Evolutionary conservation across 192 early-diverging fungal species (phyloP), one percentile per base, ranked within the genome.

Genomic region (Oehlia diaphana): DNA sequence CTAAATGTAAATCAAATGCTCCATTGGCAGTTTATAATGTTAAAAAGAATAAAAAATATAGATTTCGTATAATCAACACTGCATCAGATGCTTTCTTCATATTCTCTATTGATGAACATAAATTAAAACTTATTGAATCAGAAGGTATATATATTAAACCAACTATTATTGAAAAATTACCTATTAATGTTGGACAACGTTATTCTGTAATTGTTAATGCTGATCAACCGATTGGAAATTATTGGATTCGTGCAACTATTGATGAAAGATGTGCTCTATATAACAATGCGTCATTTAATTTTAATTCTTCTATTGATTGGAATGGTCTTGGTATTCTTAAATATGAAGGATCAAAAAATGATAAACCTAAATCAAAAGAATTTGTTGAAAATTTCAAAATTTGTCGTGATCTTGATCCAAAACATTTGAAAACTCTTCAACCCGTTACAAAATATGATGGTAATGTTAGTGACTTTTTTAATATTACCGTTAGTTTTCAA

Each of bases 201-300:
- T 85, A 86, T 76, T 87, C 86, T 10, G 79, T 81, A 3, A 80
- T 87, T 31, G 79, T 87, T 37, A 33, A 78, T 5, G 81, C 86
- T 7, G 83, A 86, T 49, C 81, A 87, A 39, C 26, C 77, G 0
- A 42, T 83, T 13, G 77, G 58, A 9, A 86, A 81, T 39, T 86
- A 86, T 62, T 84, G 79, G 73, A 77, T 81, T n/a, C 79, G 82
- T n/a, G 83, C 79, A 2, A 70, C 61, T 9, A 78, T 84, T 0
- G 19, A 58, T 66, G 81, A 82, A 10, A 14, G 14, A 10, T 44
- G 35, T 42, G 10, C 1, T 8, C 44, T 10, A 47, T 13, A 2
- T 10, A 47, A 73, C 14, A 76, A 82, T 73, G 77, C 79, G 9
- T 81, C 83, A 58, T 76, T 83, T 28, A 31, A 58, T 13, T 65